A percentile compares a stretch with the other conserved stretches of the same genome.
These are phyloP conservation scores for Moelleriella libera DNA, from an alignment of 2,329 filamentous ascomycete genomes.

Conservation along the genomic window DNA sequence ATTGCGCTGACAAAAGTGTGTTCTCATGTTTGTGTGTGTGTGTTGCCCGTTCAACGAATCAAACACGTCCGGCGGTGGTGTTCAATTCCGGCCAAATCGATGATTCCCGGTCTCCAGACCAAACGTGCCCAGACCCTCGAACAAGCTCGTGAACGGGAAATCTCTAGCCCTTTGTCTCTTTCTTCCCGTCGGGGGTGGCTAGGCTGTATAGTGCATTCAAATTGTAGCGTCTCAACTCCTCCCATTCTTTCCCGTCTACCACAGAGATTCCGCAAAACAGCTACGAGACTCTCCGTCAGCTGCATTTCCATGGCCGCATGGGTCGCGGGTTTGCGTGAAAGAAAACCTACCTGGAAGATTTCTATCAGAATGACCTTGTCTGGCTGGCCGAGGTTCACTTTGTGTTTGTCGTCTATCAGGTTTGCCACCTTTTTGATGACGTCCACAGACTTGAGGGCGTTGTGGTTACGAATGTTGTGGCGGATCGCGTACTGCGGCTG, in stretches of 20 bases:
- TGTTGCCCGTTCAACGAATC: too few species aligned
- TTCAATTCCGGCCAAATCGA: too few species aligned
- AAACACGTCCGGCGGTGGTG: too few species aligned
- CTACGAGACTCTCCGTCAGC: constrained; percentile 24
- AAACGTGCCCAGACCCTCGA: too few species aligned
- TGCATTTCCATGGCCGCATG: neutral
- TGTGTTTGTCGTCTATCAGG: constrained; percentile 52
- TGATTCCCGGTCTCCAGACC: too few species aligned
- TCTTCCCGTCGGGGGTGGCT: neutral
- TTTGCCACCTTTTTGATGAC: constrained; percentile 60
- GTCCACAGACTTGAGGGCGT: constrained; percentile 47
- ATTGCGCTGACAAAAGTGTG: too few species aligned
- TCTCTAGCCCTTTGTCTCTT: neutral
- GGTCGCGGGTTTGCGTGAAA: neutral
- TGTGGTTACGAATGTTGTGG: constrained; percentile 62
- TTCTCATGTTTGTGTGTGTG: too few species aligned
- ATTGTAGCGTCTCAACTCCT: constrained; percentile 63
- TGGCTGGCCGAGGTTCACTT: constrained; percentile 63
- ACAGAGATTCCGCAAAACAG: constrained; percentile 68
- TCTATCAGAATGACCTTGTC: constrained; percentile 71
- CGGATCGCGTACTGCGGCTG: constrained; percentile 65
- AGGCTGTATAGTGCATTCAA: constrained; percentile 54
- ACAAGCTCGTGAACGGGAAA: neutral
- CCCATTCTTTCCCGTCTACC: constrained; percentile 55
- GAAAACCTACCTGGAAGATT: constrained; percentile 53